Evolutionary conservation across 179 eudicot genomes (phyloP).

Genomic region (Corrigiola litoralis): DNA sequence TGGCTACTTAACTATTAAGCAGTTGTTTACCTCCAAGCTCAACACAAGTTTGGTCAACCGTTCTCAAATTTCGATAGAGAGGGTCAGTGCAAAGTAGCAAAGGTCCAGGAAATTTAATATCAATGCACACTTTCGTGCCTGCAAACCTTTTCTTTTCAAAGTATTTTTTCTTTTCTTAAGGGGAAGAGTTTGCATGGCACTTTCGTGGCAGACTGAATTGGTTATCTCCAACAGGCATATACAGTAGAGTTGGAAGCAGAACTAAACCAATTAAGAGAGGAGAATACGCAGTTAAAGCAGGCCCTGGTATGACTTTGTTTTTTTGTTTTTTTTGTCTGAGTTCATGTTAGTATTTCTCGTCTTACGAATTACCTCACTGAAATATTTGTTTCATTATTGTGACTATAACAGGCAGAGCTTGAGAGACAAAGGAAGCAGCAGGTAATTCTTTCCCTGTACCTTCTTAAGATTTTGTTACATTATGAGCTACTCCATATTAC

Average conservation of each 20-base stretch:
- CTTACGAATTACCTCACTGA: no score
- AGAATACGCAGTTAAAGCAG: conserved; percentile 63
- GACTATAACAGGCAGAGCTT: conserved; percentile 43
- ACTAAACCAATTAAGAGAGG: conserved; percentile 70
- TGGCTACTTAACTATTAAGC: no score
- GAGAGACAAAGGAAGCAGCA: conserved; percentile 62
- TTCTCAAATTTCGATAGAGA: no score
- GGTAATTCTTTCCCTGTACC: conserved; percentile 28
- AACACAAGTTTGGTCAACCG: no score
- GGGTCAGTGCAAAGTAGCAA: no score
- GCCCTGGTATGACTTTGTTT: conserved; percentile 47
- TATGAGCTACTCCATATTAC: not conserved
- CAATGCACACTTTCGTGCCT: no score
- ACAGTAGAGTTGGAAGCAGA: conserved; percentile 92
- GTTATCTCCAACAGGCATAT: conserved; percentile 55
- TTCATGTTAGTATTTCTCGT: no score
- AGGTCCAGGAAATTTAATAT: no score
- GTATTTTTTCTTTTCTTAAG: no score
- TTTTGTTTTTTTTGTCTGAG: not conserved
- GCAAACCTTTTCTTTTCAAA: no score
- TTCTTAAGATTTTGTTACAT: not conserved
- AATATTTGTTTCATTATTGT: not conserved
- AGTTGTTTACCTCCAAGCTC: no score
- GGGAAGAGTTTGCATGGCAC: no score
- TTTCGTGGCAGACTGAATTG: not conserved